A percentile compares a stretch with the other conserved stretches of the same genome.
phyloP scores from a whole-genome alignment of 1,139 yeast species.

The Blastobotrys serpentis region DNA sequence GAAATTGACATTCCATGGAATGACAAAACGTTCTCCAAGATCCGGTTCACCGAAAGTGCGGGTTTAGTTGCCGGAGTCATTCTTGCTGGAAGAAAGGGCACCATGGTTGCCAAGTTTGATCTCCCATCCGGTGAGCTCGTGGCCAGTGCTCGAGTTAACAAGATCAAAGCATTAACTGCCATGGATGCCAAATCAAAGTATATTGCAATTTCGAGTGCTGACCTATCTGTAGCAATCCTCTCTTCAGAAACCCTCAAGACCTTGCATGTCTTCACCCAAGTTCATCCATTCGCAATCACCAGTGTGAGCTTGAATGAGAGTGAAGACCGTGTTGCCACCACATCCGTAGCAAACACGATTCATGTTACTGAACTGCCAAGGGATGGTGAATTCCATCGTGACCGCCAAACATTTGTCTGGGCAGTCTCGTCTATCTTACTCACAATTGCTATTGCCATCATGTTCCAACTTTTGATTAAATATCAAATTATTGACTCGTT shows the following conservation, averaged over 20 bases:
- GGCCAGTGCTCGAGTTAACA: conserved; percentile 12
- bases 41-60: conserved; percentile 56
- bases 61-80: conserved; percentile 59
- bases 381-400: conserved; percentile 44
- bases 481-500: conserved; percentile 43
- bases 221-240: conserved; percentile 60
- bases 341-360: conserved; percentile 77
- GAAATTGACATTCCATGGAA: conserved; percentile 20
- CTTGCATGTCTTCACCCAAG: conserved; percentile 53
- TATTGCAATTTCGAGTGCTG: conserved; percentile 74
- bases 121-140: conserved; percentile 31
- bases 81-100: conserved; percentile 30
- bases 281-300: conserved; percentile 82
- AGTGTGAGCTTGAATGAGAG: conserved; percentile 67
- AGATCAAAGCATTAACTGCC: conserved; percentile 64
- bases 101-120: conserved; percentile 45
- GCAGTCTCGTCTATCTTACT: conserved; percentile 49
- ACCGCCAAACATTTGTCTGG: conserved; percentile 47
- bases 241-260: conserved; percentile 52
- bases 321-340: conserved; percentile 68
- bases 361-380: conserved; percentile 61
- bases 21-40: conserved; percentile 49
- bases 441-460: conserved; percentile 42
- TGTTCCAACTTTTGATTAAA: conserved; percentile 43
- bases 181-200: conserved; percentile 56